Base-by-base conservation (phyloP, 495 filamentous ascomycete genomes). In the Endocarpon pusillum region DNA sequence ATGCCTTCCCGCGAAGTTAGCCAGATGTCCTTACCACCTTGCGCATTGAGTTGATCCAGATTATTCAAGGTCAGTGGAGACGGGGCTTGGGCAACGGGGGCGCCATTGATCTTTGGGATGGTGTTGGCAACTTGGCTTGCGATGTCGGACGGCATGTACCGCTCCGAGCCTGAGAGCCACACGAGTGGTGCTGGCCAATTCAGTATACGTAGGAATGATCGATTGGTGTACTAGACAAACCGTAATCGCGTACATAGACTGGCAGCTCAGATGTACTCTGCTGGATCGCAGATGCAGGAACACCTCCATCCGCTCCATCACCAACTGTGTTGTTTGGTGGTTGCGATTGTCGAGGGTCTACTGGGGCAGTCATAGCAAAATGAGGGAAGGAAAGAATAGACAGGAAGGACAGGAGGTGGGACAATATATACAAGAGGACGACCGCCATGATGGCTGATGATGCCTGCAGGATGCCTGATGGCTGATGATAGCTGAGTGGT, bases 91-190 rank as follows among this genome's bases (percentile, higher is more conserved):
- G 47, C 29, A 17, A 77, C 47, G 0, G 45, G 36, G 9, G 52
- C 59, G 50, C 56, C 71, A 44, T 76, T 65, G 18, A 67, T 49
- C 34, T 65, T 37, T 1, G 75, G 70, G 14, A 44, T 59, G 8
- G 64, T 71, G 45, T 78, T 53, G 24, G 48, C 42, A 11, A 80
- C 46, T 34, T 76, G 71, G 11, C 57, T 45, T 21, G 47, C 52
- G 36, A 78, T 59, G 42, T 76, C 73, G 21, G 69, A 65, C 2
- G 75, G 75, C 19, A 57, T 54, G 44, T 75, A 77, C 23, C 46
- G 39, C 17, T 79, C 74, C 38, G 57, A 44, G 24, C 62, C 64
- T 38, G 75, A 57, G n/a, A 78, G 62, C 63, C 63, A 69, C 16
- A 65, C 49, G 4, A 64, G 34, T 1, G 64, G 62, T 22, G 64